These are phyloP conservation scores for Epichloe gansuensis DNA, from an alignment of 2,329 filamentous ascomycete species.

Conservation along the genomic window DNA sequence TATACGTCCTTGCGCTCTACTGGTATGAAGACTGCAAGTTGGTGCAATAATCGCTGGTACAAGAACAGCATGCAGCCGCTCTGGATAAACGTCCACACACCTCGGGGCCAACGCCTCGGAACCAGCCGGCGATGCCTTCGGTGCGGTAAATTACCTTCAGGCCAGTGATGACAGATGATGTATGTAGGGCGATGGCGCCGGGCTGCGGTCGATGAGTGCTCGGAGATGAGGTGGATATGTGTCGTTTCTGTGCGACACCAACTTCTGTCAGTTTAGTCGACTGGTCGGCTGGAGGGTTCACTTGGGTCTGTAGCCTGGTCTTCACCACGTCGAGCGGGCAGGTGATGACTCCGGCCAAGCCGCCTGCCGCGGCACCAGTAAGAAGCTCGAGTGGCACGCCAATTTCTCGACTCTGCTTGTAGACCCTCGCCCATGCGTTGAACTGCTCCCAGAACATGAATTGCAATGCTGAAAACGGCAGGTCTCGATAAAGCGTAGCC, in stretches of 20 bases:
- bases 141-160: constrained; percentile 78
- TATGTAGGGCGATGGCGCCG: constrained; percentile 70
- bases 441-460: constrained; percentile 98
- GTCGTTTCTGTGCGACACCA: constrained; percentile 46
- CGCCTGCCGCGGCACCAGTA: constrained; percentile 81
- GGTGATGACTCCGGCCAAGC: constrained; percentile 85
- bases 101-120: constrained; percentile 88
- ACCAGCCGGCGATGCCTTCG: constrained; percentile 83
- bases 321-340: constrained; percentile 97
- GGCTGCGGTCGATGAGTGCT: constrained; percentile 72
- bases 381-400: constrained; percentile 75
- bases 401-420: constrained; percentile 71
- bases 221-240: constrained; percentile 82
- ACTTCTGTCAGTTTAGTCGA: constrained; percentile 18
- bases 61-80: constrained; percentile 93
- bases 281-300: constrained; percentile 31
- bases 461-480: constrained; percentile 91
- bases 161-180: constrained; percentile 78
- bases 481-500: constrained; percentile 83
- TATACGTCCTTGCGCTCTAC: constrained; percentile 17
- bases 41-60: constrained; percentile 77
- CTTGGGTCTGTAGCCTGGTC: constrained; percentile 88
- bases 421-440: constrained; percentile 66
- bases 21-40: constrained; percentile 47
- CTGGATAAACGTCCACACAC: constrained; percentile 95